Conservation (phyloP, 2,329 filamentous ascomycete species). For the Xylariaceae sp. region DNA sequence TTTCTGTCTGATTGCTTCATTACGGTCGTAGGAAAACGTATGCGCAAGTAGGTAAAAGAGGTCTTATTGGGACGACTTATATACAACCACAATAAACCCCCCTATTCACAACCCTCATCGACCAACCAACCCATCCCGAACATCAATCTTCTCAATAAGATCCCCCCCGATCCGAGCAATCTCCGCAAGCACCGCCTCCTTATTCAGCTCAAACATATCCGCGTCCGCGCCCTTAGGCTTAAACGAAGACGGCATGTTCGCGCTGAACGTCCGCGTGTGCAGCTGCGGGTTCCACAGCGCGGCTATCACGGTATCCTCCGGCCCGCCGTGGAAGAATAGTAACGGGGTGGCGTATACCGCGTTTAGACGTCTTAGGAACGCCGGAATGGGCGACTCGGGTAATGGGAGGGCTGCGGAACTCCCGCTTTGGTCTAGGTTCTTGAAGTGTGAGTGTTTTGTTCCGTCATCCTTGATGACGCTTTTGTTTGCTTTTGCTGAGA, state of each 20-base stretch:
- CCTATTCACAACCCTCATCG: too few relatives aligned
- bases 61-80: too few relatives aligned
- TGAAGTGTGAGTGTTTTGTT: conserved; percentile 56
- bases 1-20: too few relatives aligned
- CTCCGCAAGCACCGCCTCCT: conserved; percentile 63
- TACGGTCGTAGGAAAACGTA: too few relatives aligned
- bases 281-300: conserved; percentile 57
- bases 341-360: conserved; percentile 63
- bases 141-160: conserved; percentile 65
- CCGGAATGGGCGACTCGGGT: conserved; percentile 56
- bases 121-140: conserved; percentile 23
- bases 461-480: conserved; percentile 37
- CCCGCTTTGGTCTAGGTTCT: conserved; percentile 68
- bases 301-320: conserved; percentile 53
- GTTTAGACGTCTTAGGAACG: conserved; percentile 65
- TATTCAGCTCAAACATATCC: conserved; percentile 59
- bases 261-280: conserved; percentile 59
- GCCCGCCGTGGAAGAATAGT: conserved; percentile 72
- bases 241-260: conserved; percentile 66
- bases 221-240: conserved; percentile 47
- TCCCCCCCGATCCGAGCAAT: conserved; percentile 65
- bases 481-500: conserved; percentile 54
- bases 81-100: too few relatives aligned
- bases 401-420: conserved; percentile 39
- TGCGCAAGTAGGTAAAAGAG: too few relatives aligned